Percentiles rank a stretch among this genome's conserved stretches.
These are phyloP conservation scores for Lachancea sp. DNA, from an alignment of 805 yeast genomes.

Conservation along the genomic window DNA sequence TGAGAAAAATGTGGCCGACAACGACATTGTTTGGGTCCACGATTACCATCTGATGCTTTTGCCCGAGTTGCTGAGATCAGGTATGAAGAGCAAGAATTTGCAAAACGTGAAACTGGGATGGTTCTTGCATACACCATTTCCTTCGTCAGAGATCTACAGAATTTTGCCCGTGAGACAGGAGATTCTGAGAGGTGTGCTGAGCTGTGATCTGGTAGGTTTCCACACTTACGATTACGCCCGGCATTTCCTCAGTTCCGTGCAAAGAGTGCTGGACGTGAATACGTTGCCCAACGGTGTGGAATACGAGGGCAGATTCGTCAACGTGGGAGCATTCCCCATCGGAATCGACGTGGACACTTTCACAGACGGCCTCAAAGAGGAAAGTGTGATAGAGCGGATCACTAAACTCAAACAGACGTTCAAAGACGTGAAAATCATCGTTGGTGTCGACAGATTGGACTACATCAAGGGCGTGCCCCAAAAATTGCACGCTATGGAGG, in stretches of 20 bases:
- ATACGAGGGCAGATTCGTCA: constrained; percentile 66
- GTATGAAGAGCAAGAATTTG: constrained; percentile 40
- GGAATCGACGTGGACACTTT: constrained; percentile 96
- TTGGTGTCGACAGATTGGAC: constrained; percentile 94
- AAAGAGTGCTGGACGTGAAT: constrained; percentile 71
- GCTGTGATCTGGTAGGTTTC: constrained; percentile 93
- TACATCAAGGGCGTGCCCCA: constrained; percentile 98
- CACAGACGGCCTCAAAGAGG: constrained; percentile 63
- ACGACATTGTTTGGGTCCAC: constrained; percentile 94
- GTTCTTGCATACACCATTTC: constrained; percentile 96
- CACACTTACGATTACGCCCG: constrained; percentile 99
- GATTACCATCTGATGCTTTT: constrained; percentile 84
- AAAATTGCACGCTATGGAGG: constrained; percentile 92
- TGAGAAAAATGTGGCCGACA: constrained; percentile 61
- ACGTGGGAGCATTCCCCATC: constrained; percentile 96
- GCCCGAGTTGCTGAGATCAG: constrained; percentile 77
- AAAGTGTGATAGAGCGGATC: constrained; percentile 60
- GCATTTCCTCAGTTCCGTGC: constrained; percentile 86
- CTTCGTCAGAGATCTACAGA: constrained; percentile 92
- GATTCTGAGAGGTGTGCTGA: constrained; percentile 81
- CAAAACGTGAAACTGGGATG: constrained; percentile 76
- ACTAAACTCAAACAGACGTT: constrained; percentile 58
- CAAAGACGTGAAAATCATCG: constrained; percentile 73
- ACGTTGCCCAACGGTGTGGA: constrained; percentile 90
- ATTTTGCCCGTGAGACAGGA: constrained; percentile 93